A percentile compares a stretch with the other conserved stretches of the same genome.
Conservation (phyloP, 2,329 filamentous ascomycete species). For the Anthostomella pinea region DNA sequence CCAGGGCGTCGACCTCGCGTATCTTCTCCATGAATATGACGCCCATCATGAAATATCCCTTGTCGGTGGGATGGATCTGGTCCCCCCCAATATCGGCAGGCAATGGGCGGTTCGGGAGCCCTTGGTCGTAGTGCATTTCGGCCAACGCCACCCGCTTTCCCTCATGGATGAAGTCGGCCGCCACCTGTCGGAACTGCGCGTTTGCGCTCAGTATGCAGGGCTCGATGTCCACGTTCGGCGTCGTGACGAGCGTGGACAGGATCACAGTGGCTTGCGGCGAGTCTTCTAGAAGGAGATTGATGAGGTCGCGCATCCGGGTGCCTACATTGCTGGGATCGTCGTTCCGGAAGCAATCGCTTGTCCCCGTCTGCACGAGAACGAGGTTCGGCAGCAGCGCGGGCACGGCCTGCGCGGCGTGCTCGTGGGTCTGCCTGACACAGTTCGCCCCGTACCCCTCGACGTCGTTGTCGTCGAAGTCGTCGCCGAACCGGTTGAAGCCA, state of each 20-base stretch:
- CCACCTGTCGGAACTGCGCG: slow-evolving; percentile 25
- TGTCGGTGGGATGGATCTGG: slow-evolving; percentile 25
- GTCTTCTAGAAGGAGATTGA: slow-evolving; percentile 20
- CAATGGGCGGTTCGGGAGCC: slow-evolving; percentile 17
- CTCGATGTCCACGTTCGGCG: slow-evolving; percentile 21
- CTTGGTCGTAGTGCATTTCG: slow-evolving; percentile 29
- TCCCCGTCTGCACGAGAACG: slow-evolving; percentile 26
- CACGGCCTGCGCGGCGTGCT: slow-evolving; percentile 21
- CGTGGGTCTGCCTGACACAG: slow-evolving; percentile 21
- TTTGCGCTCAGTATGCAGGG: slow-evolving; percentile 25
- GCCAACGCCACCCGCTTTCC: slow-evolving; percentile 22
- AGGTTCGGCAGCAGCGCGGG: slow-evolving; percentile 27
- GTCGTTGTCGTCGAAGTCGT: slow-evolving; percentile 28
- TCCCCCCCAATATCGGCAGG: slow-evolving; percentile 26
- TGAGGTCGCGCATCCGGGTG: slow-evolving; percentile 20
- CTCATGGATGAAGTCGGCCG: slow-evolving; percentile 21
- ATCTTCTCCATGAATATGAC: slow-evolving; percentile 27
- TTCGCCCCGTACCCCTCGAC: slow-evolving; percentile 25
- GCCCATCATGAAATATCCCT: slow-evolving; percentile 31
- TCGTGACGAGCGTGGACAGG: slow-evolving; percentile 26
- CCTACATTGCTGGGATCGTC: slow-evolving; percentile 20
- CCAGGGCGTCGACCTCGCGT: slow-evolving; percentile 22
- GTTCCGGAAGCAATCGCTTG: slow-evolving; percentile 27
- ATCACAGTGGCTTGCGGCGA: slow-evolving; percentile 23
- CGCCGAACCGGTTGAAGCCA: slow-evolving; percentile 28